A percentile compares a stretch with the other conserved stretches of the same genome.
Conservation (phyloP, 2,329 filamentous ascomycete genomes). For the Whalleya microplaca region DNA sequence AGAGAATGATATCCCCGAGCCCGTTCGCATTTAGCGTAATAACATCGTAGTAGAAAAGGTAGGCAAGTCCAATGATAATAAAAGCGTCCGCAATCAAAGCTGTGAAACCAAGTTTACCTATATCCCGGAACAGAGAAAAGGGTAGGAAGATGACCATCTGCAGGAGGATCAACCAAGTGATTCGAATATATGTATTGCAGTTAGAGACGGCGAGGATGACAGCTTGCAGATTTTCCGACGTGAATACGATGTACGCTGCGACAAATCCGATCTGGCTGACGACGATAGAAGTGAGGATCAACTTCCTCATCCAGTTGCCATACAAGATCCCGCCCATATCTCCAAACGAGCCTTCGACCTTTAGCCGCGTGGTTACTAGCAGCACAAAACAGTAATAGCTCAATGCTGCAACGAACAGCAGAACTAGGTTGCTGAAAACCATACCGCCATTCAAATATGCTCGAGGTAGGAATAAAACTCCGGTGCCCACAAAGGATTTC, state of each 20-base stretch:
- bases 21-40: slow-evolving; percentile 77
- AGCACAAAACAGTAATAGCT: slow-evolving; percentile 99
- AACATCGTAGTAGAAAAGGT: slow-evolving; percentile 95
- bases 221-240: slow-evolving; percentile 91
- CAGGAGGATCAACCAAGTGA: slow-evolving; percentile 88
- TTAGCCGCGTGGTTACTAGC: slow-evolving; percentile 82
- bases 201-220: slow-evolving; percentile 91
- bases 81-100: slow-evolving; percentile 93
- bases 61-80: slow-evolving; percentile 88
- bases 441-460: slow-evolving; percentile 97
- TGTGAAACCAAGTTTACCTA: slow-evolving; percentile 95
- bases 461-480: slow-evolving; percentile 88
- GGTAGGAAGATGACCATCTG: slow-evolving; percentile 96
- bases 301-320: slow-evolving; percentile 83
- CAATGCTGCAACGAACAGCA: slow-evolving; percentile 81
- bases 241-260: slow-evolving; percentile 95
- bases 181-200: slow-evolving; percentile 82
- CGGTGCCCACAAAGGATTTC: slow-evolving; percentile 97
- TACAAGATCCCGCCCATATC: slow-evolving; percentile 94
- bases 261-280: slow-evolving; percentile 95
- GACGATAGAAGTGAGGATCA: slow-evolving; percentile 91
- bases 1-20: slow-evolving; percentile 82
- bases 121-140: slow-evolving; percentile 91
- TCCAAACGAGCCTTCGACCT: slow-evolving; percentile 92
- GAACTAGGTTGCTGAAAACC: slow-evolving; percentile 90